A percentile compares a stretch with the other conserved stretches of the same genome.
phyloP scores from a whole-genome alignment of 2,329 filamentous ascomycete species.

The Ophiostoma angusticollis region DNA sequence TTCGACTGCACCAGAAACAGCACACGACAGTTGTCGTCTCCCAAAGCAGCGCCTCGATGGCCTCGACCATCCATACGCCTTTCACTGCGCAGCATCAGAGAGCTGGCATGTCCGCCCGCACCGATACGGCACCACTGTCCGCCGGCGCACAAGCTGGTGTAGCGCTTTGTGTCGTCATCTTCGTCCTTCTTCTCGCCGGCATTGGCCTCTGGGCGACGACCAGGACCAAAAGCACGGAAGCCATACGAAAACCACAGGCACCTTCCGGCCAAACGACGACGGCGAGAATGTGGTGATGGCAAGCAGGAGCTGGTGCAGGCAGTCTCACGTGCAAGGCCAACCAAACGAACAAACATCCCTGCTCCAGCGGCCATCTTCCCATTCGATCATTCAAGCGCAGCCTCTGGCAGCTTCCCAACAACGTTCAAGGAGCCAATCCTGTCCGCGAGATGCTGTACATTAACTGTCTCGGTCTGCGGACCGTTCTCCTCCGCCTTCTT shows the following conservation, averaged over 20 bases:
- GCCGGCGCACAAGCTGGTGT: constrained; percentile 6
- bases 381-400: background rate
- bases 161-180: constrained; percentile 7
- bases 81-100: too few species aligned
- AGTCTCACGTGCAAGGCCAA: too few species aligned
- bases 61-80: too few species aligned
- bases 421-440: constrained; percentile 1
- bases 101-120: too few species aligned
- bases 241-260: too few species aligned
- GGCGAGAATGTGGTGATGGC: background rate
- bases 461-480: background rate
- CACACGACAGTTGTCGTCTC: too few species aligned
- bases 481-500: background rate
- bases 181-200: constrained; percentile 6
- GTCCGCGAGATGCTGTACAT: background rate
- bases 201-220: constrained; percentile 12
- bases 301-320: too few species aligned
- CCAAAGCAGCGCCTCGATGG: too few species aligned
- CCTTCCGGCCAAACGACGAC: background rate
- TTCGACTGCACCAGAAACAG: too few species aligned
- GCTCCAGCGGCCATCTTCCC: too few species aligned
- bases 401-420: background rate
- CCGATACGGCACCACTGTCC: background rate
- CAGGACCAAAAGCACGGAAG: background rate
- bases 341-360: too few species aligned